Evolutionary conservation across 805 yeast species (phyloP).

Genomic region (Hanseniaspora lachancei): DNA sequence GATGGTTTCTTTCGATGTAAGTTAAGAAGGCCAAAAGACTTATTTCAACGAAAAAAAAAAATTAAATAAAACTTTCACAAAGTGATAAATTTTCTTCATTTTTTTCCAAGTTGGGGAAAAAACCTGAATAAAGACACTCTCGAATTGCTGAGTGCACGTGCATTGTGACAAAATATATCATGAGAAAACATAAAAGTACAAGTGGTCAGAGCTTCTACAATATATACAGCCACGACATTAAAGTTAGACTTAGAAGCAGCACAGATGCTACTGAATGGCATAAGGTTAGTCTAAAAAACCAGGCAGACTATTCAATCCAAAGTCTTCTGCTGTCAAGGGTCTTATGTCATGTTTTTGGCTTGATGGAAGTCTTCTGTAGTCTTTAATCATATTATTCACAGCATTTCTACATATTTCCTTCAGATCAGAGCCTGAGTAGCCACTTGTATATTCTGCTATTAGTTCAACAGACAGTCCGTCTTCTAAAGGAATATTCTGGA

Average conservation of each 20-base stretch:
- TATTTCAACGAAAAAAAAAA: no score
- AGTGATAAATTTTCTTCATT: no score
- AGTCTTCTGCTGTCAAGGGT: slow-evolving; percentile 5
- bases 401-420: slow-evolving; percentile 89
- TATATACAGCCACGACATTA: neutral
- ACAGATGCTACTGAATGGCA: neutral
- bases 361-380: slow-evolving; percentile 41
- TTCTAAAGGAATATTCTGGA: slow-evolving; percentile 53
- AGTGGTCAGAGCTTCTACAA: neutral
- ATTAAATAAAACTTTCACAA: no score
- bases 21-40: no score
- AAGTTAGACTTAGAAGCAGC: neutral
- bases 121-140: no score
- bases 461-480: slow-evolving; percentile 44
- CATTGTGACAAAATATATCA: no score
- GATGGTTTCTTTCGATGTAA: no score
- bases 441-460: slow-evolving; percentile 53
- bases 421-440: slow-evolving; percentile 81
- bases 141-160: no score
- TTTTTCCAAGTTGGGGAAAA: no score
- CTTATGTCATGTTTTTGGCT: slow-evolving; percentile 31
- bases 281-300: neutral
- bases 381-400: slow-evolving; percentile 77
- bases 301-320: neutral
- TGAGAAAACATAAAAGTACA: no score